A percentile compares a stretch with the other conserved stretches of the same genome.
These are phyloP conservation scores for Alternaria arbusti DNA, from an alignment of 2,329 filamentous ascomycete species.

Conservation along the genomic window DNA sequence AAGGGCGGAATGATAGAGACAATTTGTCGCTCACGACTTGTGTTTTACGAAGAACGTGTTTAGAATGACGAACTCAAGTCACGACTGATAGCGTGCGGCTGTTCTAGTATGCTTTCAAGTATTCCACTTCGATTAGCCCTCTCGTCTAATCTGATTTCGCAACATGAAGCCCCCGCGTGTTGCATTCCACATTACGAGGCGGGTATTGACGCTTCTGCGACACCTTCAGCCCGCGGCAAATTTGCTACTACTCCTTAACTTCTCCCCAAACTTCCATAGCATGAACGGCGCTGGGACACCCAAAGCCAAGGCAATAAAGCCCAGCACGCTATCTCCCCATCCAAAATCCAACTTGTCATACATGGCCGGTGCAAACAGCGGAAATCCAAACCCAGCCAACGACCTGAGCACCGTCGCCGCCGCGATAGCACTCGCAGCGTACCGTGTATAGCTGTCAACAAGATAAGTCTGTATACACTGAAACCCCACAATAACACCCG, in stretches of 20 bases:
- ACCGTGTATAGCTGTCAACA: conserved; percentile 55
- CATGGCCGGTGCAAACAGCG: conserved; percentile 53
- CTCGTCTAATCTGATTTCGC: not conserved
- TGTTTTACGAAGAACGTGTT: not conserved
- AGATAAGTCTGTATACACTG: conserved; percentile 55
- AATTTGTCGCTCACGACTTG: not conserved
- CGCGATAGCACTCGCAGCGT: conserved; percentile 54
- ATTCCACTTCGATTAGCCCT: not conserved
- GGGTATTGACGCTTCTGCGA: not conserved
- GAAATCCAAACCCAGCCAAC: conserved; percentile 54
- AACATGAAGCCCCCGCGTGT: not conserved
- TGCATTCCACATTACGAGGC: not conserved
- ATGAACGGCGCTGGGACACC: conserved; percentile 58
- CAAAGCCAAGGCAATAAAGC: conserved; percentile 43
- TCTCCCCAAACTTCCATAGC: conserved; percentile 59
- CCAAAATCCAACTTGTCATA: conserved; percentile 50
- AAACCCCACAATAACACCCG: conserved; percentile 54
- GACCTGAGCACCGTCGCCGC: conserved; percentile 53
- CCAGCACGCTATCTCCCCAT: conserved; percentile 51
- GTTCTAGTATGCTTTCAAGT: not conserved
- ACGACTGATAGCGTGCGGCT: not conserved
- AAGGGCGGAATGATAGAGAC: not conserved
- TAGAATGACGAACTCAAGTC: not conserved
- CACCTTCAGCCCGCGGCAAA: conserved; percentile 53
- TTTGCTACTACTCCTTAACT: conserved; percentile 54